These are phyloP conservation scores for Xylariomycetidae sp. DNA, from an alignment of 2,329 filamentous ascomycete genomes.

Conservation along the genomic window DNA sequence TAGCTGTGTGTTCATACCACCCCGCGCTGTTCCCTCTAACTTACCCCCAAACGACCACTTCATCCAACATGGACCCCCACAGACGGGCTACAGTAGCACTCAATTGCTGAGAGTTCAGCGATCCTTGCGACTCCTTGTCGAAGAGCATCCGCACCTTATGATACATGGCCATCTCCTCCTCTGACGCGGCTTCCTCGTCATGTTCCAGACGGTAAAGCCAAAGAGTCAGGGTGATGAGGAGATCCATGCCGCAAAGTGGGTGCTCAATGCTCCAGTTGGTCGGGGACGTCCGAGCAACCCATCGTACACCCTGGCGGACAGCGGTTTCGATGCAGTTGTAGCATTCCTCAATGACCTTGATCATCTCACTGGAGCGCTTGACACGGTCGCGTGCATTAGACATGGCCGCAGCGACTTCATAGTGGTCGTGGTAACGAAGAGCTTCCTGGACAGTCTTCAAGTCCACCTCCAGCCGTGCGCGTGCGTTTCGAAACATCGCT, in stretches of 20 bases:
- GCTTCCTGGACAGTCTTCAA: conserved; percentile 95
- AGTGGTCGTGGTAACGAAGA: conserved; percentile 92
- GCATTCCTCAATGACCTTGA: conserved; percentile 96
- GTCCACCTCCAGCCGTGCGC: conserved; percentile 88
- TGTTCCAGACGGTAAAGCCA: conserved; percentile 99
- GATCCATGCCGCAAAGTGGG: conserved; percentile 89
- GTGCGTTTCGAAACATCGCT: conserved; percentile 93
- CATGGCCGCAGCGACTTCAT: conserved; percentile 96
- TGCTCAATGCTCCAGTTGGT: conserved; percentile 99
- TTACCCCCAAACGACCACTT: conserved; percentile 99
- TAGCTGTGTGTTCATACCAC: conserved; percentile 30
- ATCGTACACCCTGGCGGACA: conserved; percentile 88
- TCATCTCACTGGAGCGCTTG: conserved; percentile 93
- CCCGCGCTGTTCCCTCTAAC: conserved; percentile 46
- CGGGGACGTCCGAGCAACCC: conserved; percentile 95
- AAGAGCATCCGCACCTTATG: conserved; percentile 88
- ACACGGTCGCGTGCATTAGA: conserved; percentile 89
- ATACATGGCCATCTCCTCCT: conserved; percentile 84
- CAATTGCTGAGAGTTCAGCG: conserved; percentile 69
- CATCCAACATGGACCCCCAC: conserved; percentile 97
- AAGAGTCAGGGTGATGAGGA: conserved; percentile 95
- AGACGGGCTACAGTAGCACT: conserved; percentile 93
- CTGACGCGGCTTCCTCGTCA: conserved; percentile 85
- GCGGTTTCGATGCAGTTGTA: conserved; percentile 97
- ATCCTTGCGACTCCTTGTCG: conserved; percentile 82